Conservation (phyloP, 2,329 filamentous ascomycete genomes). For the Arthrobotrys entomopaga region DNA sequence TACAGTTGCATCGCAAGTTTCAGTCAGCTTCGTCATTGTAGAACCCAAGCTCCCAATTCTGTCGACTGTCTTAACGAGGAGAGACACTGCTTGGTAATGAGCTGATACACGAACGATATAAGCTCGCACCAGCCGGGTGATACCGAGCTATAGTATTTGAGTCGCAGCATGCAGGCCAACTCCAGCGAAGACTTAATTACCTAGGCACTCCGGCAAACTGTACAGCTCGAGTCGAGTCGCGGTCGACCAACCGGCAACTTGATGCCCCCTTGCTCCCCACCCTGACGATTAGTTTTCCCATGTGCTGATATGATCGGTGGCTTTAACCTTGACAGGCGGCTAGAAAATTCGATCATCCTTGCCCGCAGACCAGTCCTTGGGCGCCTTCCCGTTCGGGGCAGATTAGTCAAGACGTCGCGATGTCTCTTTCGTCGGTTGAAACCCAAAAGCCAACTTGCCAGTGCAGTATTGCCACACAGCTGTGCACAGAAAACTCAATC, state of each 20-base stretch:
- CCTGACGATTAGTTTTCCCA: background rate
- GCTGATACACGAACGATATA: constrained; percentile 4
- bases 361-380: constrained; percentile 10
- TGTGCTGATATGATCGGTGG: background rate
- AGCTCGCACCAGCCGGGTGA: background rate
- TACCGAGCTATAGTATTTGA: constrained; percentile 5
- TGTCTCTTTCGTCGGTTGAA: background rate
- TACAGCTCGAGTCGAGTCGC: background rate
- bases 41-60: background rate
- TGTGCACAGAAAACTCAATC: too few species aligned
- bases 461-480: constrained; percentile 13
- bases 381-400: constrained; percentile 36
- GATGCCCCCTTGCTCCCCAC: background rate
- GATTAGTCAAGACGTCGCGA: background rate
- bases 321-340: constrained; percentile 15
- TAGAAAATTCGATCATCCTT: constrained; percentile 21
- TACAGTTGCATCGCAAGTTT: background rate
- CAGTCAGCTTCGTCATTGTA: constrained; percentile 9
- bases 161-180: background rate
- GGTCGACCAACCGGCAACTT: background rate
- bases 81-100: background rate
- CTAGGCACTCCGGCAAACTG: background rate
- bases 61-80: background rate
- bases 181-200: background rate
- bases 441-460: background rate